Base-by-base conservation (phyloP, 2,329 filamentous ascomycete genomes). In the Claviceps sp. region DNA sequence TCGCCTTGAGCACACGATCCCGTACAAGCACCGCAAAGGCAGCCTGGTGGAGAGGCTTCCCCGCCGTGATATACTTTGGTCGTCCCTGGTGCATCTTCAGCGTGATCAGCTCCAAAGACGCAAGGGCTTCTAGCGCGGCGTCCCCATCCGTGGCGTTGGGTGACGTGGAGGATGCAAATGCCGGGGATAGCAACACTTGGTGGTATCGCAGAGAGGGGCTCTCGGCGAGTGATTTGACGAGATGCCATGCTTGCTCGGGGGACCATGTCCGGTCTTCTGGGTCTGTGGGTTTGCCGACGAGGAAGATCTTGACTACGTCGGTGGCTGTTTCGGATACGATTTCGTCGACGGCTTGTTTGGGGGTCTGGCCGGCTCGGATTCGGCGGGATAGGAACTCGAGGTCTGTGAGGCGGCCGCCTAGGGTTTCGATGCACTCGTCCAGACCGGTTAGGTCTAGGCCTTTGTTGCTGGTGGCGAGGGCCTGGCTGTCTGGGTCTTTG, bases 361-460 rank as follows among this genome's bases (percentile, higher is more conserved):
- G 93, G 2, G 78, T 85, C 65, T 96, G 89, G 16, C 93, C 91
- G 1, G 85, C 82, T 68, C 88, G 88, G 59, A 98, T 85, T 17
- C 93, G 79, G 38, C 91, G 82, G n/a, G 90, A 86, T 44, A 98
- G 80, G 62, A 93, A 94, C 63, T 97, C 91, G 20, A 98, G 82
- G 62, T 98, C 93, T 0, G 89, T 95, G n/a, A 98, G 76, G 3
- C 93, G 86, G 2, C 93, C 93, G 22, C 93, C 93, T 1, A 98
- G 77, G 0, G 83, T 78, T 29, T 82, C 78, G 57, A 97, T 94
- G 58, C 86, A 90, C 29, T 76, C 76, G 60, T 96, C 89, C 1
- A 98, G 76, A 55, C 90, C 86, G 1, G 68, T 65, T 6, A 93
- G 71, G 55, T 89, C 65, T 39, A 50, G 29, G 3, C 65, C 63